phyloP scores from a whole-genome alignment of 345 rosid species.

The Aquilaria yunnanensis region DNA sequence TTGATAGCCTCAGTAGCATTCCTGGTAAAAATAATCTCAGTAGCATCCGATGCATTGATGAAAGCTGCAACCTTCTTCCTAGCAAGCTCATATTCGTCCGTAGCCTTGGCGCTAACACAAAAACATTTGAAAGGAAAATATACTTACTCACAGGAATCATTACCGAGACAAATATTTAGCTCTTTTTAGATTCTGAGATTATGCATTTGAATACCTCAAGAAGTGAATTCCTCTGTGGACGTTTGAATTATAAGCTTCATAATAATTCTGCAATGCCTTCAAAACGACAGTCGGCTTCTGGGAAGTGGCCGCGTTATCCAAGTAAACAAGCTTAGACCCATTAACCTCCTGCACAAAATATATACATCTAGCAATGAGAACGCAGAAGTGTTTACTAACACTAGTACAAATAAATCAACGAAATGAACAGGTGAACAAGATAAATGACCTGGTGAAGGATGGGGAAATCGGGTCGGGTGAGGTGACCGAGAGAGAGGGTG shows the following conservation, averaged over 20 bases:
- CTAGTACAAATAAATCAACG: neutral
- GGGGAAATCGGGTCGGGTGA: conserved; percentile 71
- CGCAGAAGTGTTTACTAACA: neutral
- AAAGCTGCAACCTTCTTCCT: conserved; percentile 84
- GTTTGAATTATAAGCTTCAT: conserved; percentile 72
- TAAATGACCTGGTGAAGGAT: conserved; percentile 69
- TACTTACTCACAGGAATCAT: conserved; percentile 3
- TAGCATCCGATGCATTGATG: conserved; percentile 62
- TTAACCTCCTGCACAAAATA: conserved; percentile 54
- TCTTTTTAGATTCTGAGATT: no score
- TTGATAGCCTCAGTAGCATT: conserved; percentile 98
- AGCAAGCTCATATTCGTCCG: conserved; percentile 83
- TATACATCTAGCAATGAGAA: neutral
- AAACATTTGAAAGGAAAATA: neutral
- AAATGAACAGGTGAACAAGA: neutral
- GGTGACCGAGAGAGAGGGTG: conserved; percentile 68
- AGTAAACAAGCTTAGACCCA: conserved; percentile 78
- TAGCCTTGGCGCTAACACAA: conserved; percentile 71
- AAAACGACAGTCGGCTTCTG: conserved; percentile 77
- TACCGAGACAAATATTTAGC: neutral
- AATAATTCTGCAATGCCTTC: conserved; percentile 68
- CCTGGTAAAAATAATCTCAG: conserved; percentile 83
- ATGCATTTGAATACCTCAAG: conserved; percentile 43
- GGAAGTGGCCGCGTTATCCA: conserved; percentile 96
- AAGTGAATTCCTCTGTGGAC: conserved; percentile 87